Evolutionary conservation across 2,329 filamentous ascomycete species (phyloP), one percentile per base, ranked within the genome.

Genomic region (Monosporascus cannonballus): DNA sequence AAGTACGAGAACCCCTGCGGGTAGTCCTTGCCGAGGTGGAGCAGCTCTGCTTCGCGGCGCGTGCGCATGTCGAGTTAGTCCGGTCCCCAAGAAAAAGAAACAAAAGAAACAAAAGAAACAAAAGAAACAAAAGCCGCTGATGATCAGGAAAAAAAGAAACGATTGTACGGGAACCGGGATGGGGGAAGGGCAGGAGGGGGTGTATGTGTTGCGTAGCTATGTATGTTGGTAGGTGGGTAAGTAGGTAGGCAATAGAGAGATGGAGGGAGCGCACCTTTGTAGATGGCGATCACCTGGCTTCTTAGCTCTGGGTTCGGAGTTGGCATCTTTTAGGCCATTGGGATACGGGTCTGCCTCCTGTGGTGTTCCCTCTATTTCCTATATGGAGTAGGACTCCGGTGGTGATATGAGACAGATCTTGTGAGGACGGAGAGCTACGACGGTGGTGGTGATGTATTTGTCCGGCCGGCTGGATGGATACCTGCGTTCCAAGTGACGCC

Each of bases 11-110:
- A 84, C 50, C 56, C 94, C 17, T 88, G 77, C 1, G 94, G 93
- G 64, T 97, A 97, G 54, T 93, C 87, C 52, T 86, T 83, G 36
- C 93, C 91, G 15, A 97, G 77, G 63, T 87, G 85, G 44, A 99
- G 79, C 11, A 96, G 82, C 64, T 96, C 91, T 96, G 54, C 9
- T n/a, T 36, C 37, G 2, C 36, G 47, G 24, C 20, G 11, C 6
- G 11, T 15, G 22, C 18, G 44, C 39, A 18, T 49, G 30, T 51
- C 44, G 24, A 15, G 24, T 34, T 34, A 14, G 30, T 34, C 30
- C 30, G 9, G 11, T 14, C 9, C 24, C 30, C 9, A 4, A 14
- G 11, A 4, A 14, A 14, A 9, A 34, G 11, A 2, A 34, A 34
- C n/a, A 5, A 6, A 24, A 22, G 20, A 22, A 22, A 22, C n/a